phyloP scores from a whole-genome alignment of 139 green algal species.

The Chlamydomonas schloesseri region DNA sequence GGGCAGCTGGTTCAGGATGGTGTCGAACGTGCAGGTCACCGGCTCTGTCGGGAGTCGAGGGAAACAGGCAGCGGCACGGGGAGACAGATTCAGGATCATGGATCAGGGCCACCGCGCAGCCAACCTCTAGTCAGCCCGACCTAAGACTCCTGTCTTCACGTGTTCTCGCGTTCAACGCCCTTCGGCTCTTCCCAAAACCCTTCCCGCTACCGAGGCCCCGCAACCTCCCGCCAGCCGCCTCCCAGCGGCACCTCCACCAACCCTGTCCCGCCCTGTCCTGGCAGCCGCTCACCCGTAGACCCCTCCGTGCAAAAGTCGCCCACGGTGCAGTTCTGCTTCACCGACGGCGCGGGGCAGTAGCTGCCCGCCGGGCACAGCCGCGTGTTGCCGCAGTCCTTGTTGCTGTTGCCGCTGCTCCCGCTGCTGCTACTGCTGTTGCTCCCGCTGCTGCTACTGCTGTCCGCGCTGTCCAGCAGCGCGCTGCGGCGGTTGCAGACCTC shows the following conservation, averaged over 20 bases:
- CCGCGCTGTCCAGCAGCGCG: background rate
- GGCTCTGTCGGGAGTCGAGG: background rate
- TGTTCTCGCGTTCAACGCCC: too few species aligned
- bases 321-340: background rate
- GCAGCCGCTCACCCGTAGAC: background rate
- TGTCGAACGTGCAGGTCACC: conserved; percentile 19
- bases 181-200: too few species aligned
- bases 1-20: background rate
- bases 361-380: conserved; percentile 17
- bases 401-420: too few species aligned
- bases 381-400: conserved; percentile 3
- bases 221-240: too few species aligned
- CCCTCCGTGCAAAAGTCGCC: conserved; percentile 22
- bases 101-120: too few species aligned
- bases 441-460: background rate
- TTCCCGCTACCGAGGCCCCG: too few species aligned
- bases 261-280: too few species aligned
- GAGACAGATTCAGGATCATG: too few species aligned
- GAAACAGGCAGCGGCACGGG: background rate
- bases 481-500: background rate
- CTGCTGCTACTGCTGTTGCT: too few species aligned
- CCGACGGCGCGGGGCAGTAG: conserved; percentile 3
- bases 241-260: too few species aligned
- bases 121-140: background rate
- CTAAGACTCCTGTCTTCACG: too few species aligned